A percentile compares a stretch with the other conserved stretches of the same genome.
Conservation (phyloP, 192 early-diverging fungal genomes). For the Entomortierella lignicola region DNA sequence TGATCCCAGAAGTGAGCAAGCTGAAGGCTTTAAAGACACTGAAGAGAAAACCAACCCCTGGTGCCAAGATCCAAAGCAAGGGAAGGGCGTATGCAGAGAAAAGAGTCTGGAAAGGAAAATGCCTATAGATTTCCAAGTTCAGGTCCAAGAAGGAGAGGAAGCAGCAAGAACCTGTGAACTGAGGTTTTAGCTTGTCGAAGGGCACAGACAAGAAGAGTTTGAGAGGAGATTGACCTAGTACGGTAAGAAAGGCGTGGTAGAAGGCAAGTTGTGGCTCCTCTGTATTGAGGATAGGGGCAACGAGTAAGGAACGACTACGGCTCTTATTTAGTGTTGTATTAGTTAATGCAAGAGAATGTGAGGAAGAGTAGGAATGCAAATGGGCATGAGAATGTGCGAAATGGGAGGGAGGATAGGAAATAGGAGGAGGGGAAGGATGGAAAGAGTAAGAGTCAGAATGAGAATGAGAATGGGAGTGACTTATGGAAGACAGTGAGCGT, state of each 20-base stretch:
- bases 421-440: background rate
- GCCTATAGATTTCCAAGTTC: background rate
- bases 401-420: background rate
- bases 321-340: background rate
- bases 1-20: slow-evolving; percentile 4
- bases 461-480: background rate
- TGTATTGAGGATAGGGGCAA: background rate
- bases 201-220: background rate
- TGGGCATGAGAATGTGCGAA: background rate
- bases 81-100: slow-evolving; percentile 30
- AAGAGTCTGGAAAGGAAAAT: slow-evolving; percentile 27
- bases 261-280: background rate
- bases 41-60: slow-evolving; percentile 22
- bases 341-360: background rate
- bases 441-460: slow-evolving; percentile 1
- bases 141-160: background rate
- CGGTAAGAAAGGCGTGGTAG: background rate
- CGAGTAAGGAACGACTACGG: background rate
- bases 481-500: background rate
- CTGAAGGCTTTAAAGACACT: slow-evolving; percentile 29
- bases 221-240: slow-evolving; percentile 1
- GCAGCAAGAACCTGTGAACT: background rate
- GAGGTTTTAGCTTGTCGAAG: background rate
- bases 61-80: slow-evolving; percentile 29
- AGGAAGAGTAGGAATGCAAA: background rate